A percentile compares a stretch with the other conserved stretches of the same genome.
Evolutionary conservation across 441 rosid genomes (phyloP).

Genomic region (Eutrema salsugineum): DNA sequence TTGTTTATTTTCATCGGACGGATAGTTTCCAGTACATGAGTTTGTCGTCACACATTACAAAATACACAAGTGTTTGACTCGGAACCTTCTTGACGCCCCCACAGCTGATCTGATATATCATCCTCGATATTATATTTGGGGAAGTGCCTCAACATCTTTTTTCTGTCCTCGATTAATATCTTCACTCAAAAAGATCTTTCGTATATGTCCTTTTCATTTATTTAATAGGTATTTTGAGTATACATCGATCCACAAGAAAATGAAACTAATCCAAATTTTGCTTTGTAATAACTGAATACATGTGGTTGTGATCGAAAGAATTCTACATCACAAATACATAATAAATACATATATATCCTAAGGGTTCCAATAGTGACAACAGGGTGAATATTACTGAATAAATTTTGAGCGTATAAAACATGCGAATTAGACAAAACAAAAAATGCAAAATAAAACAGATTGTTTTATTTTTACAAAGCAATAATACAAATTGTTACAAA

Average conservation of each 20-base stretch:
- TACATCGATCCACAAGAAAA: background rate
- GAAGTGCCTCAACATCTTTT: background rate
- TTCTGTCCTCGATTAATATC: background rate
- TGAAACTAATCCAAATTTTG: background rate
- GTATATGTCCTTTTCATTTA: background rate
- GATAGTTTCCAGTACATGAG: background rate
- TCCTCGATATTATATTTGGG: background rate
- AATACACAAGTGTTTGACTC: background rate
- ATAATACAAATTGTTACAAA: too few relatives aligned
- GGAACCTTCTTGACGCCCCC: slow-evolving; percentile 12
- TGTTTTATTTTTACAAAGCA: too few relatives aligned
- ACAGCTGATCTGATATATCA: background rate
- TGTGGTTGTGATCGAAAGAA: background rate
- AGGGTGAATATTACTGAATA: too few relatives aligned
- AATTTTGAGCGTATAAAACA: background rate
- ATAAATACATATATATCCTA: background rate
- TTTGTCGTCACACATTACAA: slow-evolving; percentile 2
- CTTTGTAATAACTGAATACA: background rate
- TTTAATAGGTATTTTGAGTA: background rate
- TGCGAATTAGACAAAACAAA: background rate
- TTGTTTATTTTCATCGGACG: background rate
- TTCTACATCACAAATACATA: background rate
- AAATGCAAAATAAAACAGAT: background rate
- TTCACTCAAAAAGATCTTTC: background rate
- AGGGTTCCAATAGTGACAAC: background rate